Evolutionary conservation across 2,329 filamentous ascomycete genomes (phyloP), one percentile per base, ranked within the genome.

Genomic region (Fusarium sp.): DNA sequence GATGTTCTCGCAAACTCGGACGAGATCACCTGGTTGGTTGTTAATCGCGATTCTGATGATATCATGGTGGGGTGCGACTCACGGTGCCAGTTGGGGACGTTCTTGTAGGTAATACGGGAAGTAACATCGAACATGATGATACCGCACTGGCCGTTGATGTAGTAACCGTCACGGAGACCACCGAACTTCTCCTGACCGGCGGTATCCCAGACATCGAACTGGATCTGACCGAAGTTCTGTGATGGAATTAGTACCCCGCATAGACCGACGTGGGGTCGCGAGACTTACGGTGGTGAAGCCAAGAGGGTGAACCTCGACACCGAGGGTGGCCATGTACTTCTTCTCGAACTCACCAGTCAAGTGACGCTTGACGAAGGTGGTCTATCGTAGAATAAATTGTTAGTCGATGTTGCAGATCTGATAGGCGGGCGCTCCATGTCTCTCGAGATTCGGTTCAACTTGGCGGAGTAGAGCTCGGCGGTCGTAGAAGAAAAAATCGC

Each of bases 41-140:
- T 77, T 44, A 77, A 73, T 49, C 20, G 23, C 13, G 28, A 53
- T 36, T 15, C 42, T 30, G 23, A 16, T 36, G 28, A 38, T 40
- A 38, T 26, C 18, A 53, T 34, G 37, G 40, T 34, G 40, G 46
- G 18, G 41, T n/a, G 40, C 45, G 65, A 90, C 93, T 82, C 91
- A 97, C 96, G 96, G 85, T 99, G 96, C 96, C 96, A 99, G 92
- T 98, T 98, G 86, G 96, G 96, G 72, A 99, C 96, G 88, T 99
- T 99, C 92, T 99, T 99, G 92, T 99, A 99, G 83, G 96, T 99
- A 83, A 99, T 98, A 81, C 96, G 93, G 76, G 95, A 97, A 71
- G 96, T 98, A 74, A 99, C 95, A 84, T 99, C 95, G 84, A 99
- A 99, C 95, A 99, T 99, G 91, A 99, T 98, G 88, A 99, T 97